Percentiles rank a stretch among this genome's conserved stretches.
Conservation (phyloP, 2,329 filamentous ascomycete species). For the Ceratocystis albifundus region DNA sequence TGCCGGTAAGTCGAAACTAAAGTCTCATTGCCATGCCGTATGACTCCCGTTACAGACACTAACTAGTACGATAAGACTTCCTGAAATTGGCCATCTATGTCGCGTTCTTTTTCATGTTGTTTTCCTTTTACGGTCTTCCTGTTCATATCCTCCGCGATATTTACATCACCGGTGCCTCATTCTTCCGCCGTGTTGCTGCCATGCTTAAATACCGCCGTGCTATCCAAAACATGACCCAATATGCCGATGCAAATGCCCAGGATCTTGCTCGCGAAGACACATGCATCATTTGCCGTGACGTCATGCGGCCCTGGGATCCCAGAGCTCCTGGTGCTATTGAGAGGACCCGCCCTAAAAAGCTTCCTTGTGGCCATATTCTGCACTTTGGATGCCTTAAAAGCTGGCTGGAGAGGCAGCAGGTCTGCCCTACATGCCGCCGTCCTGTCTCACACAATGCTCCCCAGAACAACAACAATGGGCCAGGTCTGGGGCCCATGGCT, state of each 20-base stretch:
- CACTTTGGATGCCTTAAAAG: slow-evolving; percentile 91
- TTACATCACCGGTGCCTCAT: slow-evolving; percentile 85
- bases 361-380: slow-evolving; percentile 90
- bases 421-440: slow-evolving; percentile 85
- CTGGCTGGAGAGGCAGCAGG: slow-evolving; percentile 94
- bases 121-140: slow-evolving; percentile 87
- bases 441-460: slow-evolving; percentile 50
- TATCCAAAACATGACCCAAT: slow-evolving; percentile 86
- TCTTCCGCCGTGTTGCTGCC: slow-evolving; percentile 78
- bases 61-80: slow-evolving; percentile 49
- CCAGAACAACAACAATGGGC: slow-evolving; percentile 28
- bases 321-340: slow-evolving; percentile 58
- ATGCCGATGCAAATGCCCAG: slow-evolving; percentile 79
- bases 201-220: slow-evolving; percentile 84
- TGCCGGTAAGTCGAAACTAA: slow-evolving; percentile 46
- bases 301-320: slow-evolving; percentile 72
- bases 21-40: neutral
- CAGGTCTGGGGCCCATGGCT: slow-evolving; percentile 26
- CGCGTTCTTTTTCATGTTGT: slow-evolving; percentile 83
- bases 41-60: neutral
- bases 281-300: slow-evolving; percentile 94
- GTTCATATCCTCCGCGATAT: slow-evolving; percentile 95
- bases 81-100: slow-evolving; percentile 82
- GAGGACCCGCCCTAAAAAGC: slow-evolving; percentile 79
- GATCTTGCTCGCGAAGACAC: slow-evolving; percentile 80